phyloP scores from a whole-genome alignment of 2,329 filamentous ascomycete species.

The Penicillium sp. region DNA sequence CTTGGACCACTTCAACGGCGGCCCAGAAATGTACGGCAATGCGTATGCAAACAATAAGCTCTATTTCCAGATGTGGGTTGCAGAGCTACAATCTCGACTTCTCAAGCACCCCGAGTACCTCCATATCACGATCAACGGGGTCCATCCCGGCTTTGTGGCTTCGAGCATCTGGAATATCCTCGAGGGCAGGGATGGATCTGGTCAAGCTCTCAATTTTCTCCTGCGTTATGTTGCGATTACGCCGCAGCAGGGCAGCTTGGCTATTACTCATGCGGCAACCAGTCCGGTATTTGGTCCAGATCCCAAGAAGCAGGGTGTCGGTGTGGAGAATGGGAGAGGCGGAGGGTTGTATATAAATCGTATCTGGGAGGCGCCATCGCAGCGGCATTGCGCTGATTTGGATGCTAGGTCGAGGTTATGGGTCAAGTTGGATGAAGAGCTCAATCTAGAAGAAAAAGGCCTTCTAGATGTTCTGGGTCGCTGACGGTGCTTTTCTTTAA shows the following conservation, averaged over 20 bases:
- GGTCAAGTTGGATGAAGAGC: conserved; percentile 5
- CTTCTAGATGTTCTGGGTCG: conserved; percentile 1
- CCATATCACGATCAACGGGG: conserved; percentile 16
- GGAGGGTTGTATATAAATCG: conserved; percentile 12
- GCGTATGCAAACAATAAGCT: conserved; percentile 17
- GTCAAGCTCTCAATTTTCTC: background rate
- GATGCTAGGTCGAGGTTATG: conserved; percentile 5
- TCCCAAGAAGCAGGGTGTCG: conserved; percentile 1
- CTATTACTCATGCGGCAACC: conserved; percentile 10
- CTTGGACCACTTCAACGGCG: conserved; percentile 10
- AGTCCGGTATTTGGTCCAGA: conserved; percentile 2
- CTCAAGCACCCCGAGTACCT: conserved; percentile 12
- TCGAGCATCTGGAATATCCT: conserved; percentile 13
- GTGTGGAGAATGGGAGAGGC: background rate
- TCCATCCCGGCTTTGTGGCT: conserved; percentile 16
- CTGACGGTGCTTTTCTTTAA: background rate
- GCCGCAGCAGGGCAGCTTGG: conserved; percentile 11
- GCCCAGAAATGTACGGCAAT: background rate
- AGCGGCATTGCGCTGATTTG: conserved; percentile 1
- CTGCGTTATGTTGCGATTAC: conserved; percentile 8
- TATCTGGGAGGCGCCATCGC: conserved; percentile 5
- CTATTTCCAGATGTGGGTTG: conserved; percentile 15
- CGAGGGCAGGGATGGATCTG: background rate
- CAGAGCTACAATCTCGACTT: conserved; percentile 15
- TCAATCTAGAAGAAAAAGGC: conserved; percentile 5